These are phyloP conservation scores for Sporothrix mexicana DNA, from an alignment of 2,329 filamentous ascomycete species.

Conservation along the genomic window DNA sequence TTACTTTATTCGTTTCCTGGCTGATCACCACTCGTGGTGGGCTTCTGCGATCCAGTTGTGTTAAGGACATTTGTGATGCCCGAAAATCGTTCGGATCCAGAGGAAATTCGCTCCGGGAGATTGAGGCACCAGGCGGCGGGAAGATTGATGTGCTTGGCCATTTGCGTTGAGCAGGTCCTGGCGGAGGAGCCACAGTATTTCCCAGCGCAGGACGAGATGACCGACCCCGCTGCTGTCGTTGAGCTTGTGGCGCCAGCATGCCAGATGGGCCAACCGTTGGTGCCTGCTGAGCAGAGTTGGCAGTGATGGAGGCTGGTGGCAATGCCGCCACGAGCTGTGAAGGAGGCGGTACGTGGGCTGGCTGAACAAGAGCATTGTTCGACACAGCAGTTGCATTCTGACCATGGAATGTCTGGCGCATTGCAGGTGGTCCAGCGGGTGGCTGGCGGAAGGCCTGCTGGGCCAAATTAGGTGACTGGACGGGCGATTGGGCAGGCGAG, in stretches of 20 bases:
- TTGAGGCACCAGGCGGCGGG: conserved; percentile 38
- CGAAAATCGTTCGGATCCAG: conserved; percentile 49
- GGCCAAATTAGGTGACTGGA: background rate
- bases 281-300: background rate
- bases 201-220: background rate
- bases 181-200: background rate
- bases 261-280: background rate
- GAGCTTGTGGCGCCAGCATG: background rate
- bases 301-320: background rate
- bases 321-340: background rate
- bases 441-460: background rate
- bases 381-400: background rate
- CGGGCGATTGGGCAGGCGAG: background rate
- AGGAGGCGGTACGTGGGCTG: background rate
- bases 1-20: background rate
- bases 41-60: conserved; percentile 56
- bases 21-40: conserved; percentile 51
- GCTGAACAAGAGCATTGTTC: background rate
- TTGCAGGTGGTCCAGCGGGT: background rate
- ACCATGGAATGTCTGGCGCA: background rate
- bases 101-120: conserved; percentile 49
- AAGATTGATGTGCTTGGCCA: conserved; percentile 34
- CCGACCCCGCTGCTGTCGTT: background rate
- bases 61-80: conserved; percentile 52
- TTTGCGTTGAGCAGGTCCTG: too few relatives aligned